Evolutionary conservation across 2,329 filamentous ascomycete genomes (phyloP).

Genomic region (Dactylonectria macrodidyma): DNA sequence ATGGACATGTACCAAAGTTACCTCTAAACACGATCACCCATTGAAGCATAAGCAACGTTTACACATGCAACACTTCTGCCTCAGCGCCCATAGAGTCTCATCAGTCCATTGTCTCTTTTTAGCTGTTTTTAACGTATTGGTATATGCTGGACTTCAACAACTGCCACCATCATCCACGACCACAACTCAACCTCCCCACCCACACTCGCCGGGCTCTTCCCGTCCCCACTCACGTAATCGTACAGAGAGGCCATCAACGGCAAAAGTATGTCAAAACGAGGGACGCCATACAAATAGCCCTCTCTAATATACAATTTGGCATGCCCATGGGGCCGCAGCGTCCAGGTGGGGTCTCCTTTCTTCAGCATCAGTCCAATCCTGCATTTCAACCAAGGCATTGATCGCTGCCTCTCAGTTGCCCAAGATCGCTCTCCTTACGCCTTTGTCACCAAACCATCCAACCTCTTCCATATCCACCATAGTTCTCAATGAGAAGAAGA

Average conservation of each 20-base stretch:
- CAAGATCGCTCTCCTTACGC: conserved; percentile 31
- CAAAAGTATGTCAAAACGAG: conserved; percentile 39
- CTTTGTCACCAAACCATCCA: conserved; percentile 37
- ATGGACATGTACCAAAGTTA: neutral
- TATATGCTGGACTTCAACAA: conserved; percentile 41
- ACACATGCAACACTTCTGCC: neutral
- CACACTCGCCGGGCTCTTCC: conserved; percentile 14
- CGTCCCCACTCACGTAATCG: conserved; percentile 24
- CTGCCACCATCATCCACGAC: conserved; percentile 25
- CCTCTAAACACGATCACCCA: neutral
- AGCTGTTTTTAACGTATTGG: conserved; percentile 42
- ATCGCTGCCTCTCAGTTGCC: conserved; percentile 19
- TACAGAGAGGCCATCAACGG: conserved; percentile 21
- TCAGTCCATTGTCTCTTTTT: conserved; percentile 40
- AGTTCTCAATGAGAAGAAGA: conserved; percentile 34
- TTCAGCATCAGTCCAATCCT: conserved; percentile 8
- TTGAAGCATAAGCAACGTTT: neutral
- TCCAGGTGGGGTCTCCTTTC: conserved; percentile 4
- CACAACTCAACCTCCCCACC: conserved; percentile 24
- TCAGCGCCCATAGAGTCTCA: conserved; percentile 10
- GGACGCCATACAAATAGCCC: conserved; percentile 38
- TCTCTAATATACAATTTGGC: conserved; percentile 47
- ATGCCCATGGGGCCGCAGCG: conserved; percentile 35
- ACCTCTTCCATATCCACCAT: conserved; percentile 41
- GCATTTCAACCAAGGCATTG: conserved; percentile 37